These are phyloP conservation scores for Erodium trifolium DNA, from an alignment of 441 rosid genomes.

Conservation along the genomic window DNA sequence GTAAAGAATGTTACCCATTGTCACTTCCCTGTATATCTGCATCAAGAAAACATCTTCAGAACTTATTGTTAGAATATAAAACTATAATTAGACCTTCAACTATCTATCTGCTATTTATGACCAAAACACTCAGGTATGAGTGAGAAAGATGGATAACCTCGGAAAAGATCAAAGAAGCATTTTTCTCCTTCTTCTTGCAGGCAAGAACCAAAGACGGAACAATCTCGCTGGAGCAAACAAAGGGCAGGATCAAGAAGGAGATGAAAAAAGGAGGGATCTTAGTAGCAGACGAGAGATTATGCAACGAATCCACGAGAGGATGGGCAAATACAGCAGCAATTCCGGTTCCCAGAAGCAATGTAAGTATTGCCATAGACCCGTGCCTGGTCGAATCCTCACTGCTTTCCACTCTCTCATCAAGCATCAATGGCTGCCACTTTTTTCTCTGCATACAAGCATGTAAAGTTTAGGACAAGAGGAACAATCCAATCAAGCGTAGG, in stretches of 20 bases:
- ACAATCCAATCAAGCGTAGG: no score
- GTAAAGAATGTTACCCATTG: neutral
- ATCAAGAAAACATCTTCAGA: neutral
- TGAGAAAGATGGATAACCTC: neutral
- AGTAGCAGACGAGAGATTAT: neutral
- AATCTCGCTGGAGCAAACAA: constrained; percentile 2
- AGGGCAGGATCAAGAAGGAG: neutral
- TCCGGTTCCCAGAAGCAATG: neutral
- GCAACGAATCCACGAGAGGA: neutral
- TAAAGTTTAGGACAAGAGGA: no score
- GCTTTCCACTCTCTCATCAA: neutral
- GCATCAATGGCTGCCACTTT: neutral
- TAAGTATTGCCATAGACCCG: neutral
- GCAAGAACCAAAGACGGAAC: neutral
- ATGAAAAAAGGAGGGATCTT: neutral
- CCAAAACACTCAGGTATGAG: no score
- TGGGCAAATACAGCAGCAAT: neutral
- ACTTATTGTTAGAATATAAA: no score
- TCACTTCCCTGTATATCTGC: constrained; percentile 4
- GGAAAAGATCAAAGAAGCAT: neutral
- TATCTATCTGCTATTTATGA: no score
- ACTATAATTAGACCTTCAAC: no score
- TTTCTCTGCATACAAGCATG: neutral
- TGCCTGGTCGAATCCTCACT: neutral
- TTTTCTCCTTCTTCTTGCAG: neutral